Base-by-base conservation (phyloP, 495 filamentous ascomycete species). In the Aspergillus campestris region DNA sequence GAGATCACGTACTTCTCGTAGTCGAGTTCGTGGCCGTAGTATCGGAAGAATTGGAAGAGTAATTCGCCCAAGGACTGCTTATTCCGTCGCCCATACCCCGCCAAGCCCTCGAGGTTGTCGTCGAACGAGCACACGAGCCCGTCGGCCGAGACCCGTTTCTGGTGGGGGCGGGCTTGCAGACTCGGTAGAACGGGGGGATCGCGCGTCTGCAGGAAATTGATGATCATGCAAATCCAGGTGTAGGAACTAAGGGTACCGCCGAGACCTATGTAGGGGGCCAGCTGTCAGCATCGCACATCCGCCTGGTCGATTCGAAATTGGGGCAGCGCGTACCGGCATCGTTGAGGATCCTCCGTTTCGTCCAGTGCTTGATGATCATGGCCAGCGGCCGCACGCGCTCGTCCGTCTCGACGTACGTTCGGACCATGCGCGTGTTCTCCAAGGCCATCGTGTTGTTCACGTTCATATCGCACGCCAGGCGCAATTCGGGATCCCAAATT, bases 201-300 rank as follows among this genome's bases (percentile, higher is more conserved):
- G 54, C 92, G 80, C 29, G 86, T 84, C 64, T 98, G 92, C 30
- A 98, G 75, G 61, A 97, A 98, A 49, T 89, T 92, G 55, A 98
- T 83, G 51, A 97, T 95, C 78, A 97, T 80, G 69, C 92, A 97
- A 61, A 95, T 96, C 92, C 92, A 98, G n/a, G 92, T 95, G 58
- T 98, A 98, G 8, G 94, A 97, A 62, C 92, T 96, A 18, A 98
- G 70, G 6, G 92, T 98, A 35, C 89, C 94, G 45, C 94, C 92
- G 55, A 90, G 81, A 32, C 85, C 91, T 94, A 55, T 15, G 40
- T 41, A n/a, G n/a, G n/a, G n/a, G n/a, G n/a, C 38, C n/a, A 33
- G 58, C 39, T 55, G 55, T 53, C 36, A 58, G 41, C 38, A 44
- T 35, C 41, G 15, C 18, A 28, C 28, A 33, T n/a, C n/a, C n/a